Evolutionary conservation across 164 flowering plant genomes (phyloP), one percentile per base, ranked within the genome.

Genomic region (Liquidambar formosana): DNA sequence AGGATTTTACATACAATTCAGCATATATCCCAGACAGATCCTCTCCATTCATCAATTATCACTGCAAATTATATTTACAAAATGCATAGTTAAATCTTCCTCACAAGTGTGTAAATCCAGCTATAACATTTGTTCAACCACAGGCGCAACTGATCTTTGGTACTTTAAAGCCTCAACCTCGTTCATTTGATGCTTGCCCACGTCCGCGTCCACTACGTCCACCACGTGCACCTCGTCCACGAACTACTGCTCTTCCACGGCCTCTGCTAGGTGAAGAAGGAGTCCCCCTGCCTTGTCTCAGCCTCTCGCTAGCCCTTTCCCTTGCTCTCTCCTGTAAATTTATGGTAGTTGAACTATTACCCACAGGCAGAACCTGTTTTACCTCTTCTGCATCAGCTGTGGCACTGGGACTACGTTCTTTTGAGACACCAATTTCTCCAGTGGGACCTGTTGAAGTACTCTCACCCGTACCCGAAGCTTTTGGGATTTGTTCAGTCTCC

Each of bases 281-380:
- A n/a, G n/a, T n/a, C n/a, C n/a, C n/a, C n/a, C n/a, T n/a, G n/a
- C n/a, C n/a, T n/a, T n/a, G n/a, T n/a, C n/a, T n/a, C n/a, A n/a
- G n/a, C n/a, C n/a, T n/a, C n/a, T n/a, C n/a, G n/a, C n/a, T n/a
- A n/a, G 98, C 83, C 58, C 79, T 76, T 71, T 76, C 60, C 70
- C 76, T 85, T 13, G 97, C 96, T 76, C 96, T 78, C 78, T 85
- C 90, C 16, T 18, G 41, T 41, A 89, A 45, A 63, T 82, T 81
- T 28, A 92, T 86, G 1, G 83, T 75, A 4, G 71, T 81, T n/a
- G 84, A 72, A 45, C 77, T 43, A 48, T 66, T 66, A 51, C 82
- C 64, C 26, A 53, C 76, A 23, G 85, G 78, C 0, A 76, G 61
- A 0, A 33, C 65, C 59, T 76, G 86, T 57, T 71, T 83, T 53